Conservation (phyloP, 2,329 filamentous ascomycete genomes). For the Dothiorella sarmentorum region DNA sequence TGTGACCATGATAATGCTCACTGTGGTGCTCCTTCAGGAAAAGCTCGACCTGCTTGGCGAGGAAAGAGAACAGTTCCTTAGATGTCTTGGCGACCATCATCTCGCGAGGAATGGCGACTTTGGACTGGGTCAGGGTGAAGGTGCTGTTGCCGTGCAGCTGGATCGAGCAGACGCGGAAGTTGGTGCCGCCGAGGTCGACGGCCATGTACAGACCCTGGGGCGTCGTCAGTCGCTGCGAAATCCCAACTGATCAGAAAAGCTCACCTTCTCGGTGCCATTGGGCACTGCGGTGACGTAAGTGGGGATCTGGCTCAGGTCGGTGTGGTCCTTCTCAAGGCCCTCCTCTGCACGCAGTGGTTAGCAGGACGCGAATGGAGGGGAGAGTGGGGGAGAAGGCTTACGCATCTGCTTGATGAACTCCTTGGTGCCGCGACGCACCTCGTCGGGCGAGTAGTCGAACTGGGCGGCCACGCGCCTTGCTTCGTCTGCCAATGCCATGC, state of each 20-base stretch:
- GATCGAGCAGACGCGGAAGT: slow-evolving; percentile 96
- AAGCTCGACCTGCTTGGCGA: slow-evolving; percentile 85
- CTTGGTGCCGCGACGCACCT: slow-evolving; percentile 74
- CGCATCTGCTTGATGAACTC: slow-evolving; percentile 88
- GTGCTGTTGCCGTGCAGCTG: slow-evolving; percentile 90
- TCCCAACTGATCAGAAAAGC: slow-evolving; percentile 23
- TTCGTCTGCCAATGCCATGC: slow-evolving; percentile 60
- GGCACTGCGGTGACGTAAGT: slow-evolving; percentile 95
- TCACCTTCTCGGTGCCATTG: slow-evolving; percentile 94
- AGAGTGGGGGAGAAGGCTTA: slow-evolving; percentile 38
- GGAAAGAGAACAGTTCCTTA: slow-evolving; percentile 83
- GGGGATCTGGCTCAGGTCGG: slow-evolving; percentile 90
- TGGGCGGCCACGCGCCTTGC: slow-evolving; percentile 76
- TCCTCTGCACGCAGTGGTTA: slow-evolving; percentile 56
- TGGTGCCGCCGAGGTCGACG: slow-evolving; percentile 96
- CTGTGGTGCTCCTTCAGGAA: slow-evolving; percentile 86
- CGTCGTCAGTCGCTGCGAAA: not conserved
- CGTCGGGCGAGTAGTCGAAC: slow-evolving; percentile 77
- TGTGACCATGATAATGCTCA: slow-evolving; percentile 75
- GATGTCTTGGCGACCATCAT: slow-evolving; percentile 87
- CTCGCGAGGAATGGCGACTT: slow-evolving; percentile 83
- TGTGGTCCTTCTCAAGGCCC: slow-evolving; percentile 72
- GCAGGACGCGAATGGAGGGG: slow-evolving; percentile 2
- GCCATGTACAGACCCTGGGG: slow-evolving; percentile 85
- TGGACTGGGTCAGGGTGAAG: slow-evolving; percentile 89